A percentile compares a stretch with the other conserved stretches of the same genome.
These are phyloP conservation scores for Dryadomyces quercus-mongolicae DNA, from an alignment of 2,329 filamentous ascomycete species.

Conservation along the genomic window DNA sequence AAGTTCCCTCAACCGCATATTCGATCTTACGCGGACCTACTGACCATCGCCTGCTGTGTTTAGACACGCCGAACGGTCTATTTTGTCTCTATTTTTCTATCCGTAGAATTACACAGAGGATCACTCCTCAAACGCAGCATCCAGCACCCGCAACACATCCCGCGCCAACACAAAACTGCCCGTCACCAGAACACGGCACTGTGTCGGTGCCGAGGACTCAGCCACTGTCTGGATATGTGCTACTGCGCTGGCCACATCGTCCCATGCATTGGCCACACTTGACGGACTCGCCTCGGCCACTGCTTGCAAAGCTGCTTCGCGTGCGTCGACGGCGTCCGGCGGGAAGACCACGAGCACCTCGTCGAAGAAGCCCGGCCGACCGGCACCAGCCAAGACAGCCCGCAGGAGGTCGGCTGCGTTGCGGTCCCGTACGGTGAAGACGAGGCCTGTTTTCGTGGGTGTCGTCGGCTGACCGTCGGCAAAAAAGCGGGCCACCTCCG, in stretches of 20 bases:
- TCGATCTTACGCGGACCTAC: too few relatives aligned
- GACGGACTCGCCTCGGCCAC: slow-evolving; percentile 3
- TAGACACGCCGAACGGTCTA: too few relatives aligned
- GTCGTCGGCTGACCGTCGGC: slow-evolving; percentile 29
- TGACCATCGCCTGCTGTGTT: too few relatives aligned
- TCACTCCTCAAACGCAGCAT: slow-evolving; percentile 5
- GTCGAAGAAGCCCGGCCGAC: slow-evolving; percentile 18
- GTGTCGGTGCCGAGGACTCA: slow-evolving; percentile 10
- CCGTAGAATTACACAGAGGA: background rate
- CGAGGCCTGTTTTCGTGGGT: slow-evolving; percentile 37
- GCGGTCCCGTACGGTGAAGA: slow-evolving; percentile 78
- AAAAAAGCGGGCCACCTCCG: slow-evolving; percentile 75
- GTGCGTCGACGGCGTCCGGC: background rate
- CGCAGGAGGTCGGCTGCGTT: slow-evolving; percentile 42
- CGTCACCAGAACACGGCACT: slow-evolving; percentile 32
- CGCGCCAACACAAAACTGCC: slow-evolving; percentile 37
- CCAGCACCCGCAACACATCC: slow-evolving; percentile 20
- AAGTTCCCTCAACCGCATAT: too few relatives aligned
- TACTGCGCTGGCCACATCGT: slow-evolving; percentile 22
- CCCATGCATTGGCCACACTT: slow-evolving; percentile 19
- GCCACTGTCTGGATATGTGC: slow-evolving; percentile 33
- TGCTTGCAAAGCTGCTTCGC: background rate
- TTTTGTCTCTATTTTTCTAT: background rate
- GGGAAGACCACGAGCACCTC: slow-evolving; percentile 11
- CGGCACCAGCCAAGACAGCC: slow-evolving; percentile 25